Evolutionary conservation across 257 asterid species (phyloP).

Genomic region (Jacaranda copaia): DNA sequence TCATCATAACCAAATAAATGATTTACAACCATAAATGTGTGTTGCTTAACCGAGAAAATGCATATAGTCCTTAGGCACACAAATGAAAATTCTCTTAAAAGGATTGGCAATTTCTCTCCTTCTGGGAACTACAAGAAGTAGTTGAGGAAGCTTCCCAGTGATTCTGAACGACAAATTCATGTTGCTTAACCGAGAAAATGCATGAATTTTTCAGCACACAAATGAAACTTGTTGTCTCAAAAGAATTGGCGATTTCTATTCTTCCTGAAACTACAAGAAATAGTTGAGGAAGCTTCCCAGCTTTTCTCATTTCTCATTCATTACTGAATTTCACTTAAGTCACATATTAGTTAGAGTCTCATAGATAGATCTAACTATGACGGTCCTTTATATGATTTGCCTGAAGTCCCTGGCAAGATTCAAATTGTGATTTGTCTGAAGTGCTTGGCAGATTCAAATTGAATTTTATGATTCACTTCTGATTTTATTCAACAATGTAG

Average conservation of each 20-base stretch:
- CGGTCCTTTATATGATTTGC: slow-evolving; percentile 16
- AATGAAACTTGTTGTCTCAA: not conserved
- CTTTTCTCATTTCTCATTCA: slow-evolving; percentile 8
- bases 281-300: slow-evolving; percentile 11
- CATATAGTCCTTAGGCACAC: not conserved
- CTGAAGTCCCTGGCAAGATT: not conserved
- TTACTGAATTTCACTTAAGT: slow-evolving; percentile 11
- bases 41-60: slow-evolving; percentile 8
- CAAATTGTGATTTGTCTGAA: slow-evolving; percentile 18
- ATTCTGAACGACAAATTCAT: no score
- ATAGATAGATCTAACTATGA: not conserved
- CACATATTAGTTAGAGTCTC: not conserved
- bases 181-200: no score
- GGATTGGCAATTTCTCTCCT: no score
- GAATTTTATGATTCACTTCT: not conserved
- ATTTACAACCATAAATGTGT: not conserved
- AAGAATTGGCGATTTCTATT: slow-evolving; percentile 5
- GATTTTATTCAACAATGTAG: slow-evolving; percentile 2
- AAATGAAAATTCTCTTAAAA: no score
- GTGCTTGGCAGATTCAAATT: not conserved
- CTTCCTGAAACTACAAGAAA: slow-evolving; percentile 7
- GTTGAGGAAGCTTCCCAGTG: no score
- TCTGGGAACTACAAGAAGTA: no score
- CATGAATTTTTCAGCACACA: not conserved
- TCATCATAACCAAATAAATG: not conserved